Evolutionary conservation across 2,329 filamentous ascomycete species (phyloP).

Genomic region (Ceratocystis diversiconidia): DNA sequence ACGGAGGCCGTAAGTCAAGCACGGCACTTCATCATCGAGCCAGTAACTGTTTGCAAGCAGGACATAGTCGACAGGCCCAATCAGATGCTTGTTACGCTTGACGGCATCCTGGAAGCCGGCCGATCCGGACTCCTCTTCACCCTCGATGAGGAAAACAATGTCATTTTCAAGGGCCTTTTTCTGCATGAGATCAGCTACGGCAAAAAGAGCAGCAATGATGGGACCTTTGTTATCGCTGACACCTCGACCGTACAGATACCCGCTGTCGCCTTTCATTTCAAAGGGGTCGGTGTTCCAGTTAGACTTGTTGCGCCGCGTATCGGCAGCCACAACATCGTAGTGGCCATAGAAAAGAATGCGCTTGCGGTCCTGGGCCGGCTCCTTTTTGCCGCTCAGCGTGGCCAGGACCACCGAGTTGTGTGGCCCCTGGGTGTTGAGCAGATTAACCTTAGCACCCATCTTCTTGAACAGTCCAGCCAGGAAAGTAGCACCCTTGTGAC

Average conservation of each 20-base stretch:
- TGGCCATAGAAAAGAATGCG: conserved; percentile 94
- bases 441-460: conserved; percentile 75
- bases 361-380: conserved; percentile 53
- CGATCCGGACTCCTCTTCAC: conserved; percentile 90
- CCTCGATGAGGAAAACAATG: conserved; percentile 87
- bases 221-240: conserved; percentile 97
- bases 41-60: conserved; percentile 96
- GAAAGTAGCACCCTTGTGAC: conserved; percentile 81
- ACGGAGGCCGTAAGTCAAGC: conserved; percentile 82
- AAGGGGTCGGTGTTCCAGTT: conserved; percentile 77
- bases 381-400: conserved; percentile 64
- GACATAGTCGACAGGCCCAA: conserved; percentile 88
- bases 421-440: conserved; percentile 66
- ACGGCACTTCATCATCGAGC: conserved; percentile 91
- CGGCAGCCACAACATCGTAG: conserved; percentile 90
- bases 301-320: conserved; percentile 56
- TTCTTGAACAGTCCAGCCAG: conserved; percentile 82
- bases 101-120: conserved; percentile 80
- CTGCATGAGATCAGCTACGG: conserved; percentile 75
- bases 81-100: conserved; percentile 62
- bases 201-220: conserved; percentile 84
- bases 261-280: conserved; percentile 73
- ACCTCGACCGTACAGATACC: conserved; percentile 89
- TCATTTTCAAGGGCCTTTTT: conserved; percentile 75
- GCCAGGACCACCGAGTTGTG: conserved; percentile 91